These are phyloP conservation scores for Ilyonectria mors-panacis DNA, from an alignment of 2,329 filamentous ascomycete species.

Conservation along the genomic window DNA sequence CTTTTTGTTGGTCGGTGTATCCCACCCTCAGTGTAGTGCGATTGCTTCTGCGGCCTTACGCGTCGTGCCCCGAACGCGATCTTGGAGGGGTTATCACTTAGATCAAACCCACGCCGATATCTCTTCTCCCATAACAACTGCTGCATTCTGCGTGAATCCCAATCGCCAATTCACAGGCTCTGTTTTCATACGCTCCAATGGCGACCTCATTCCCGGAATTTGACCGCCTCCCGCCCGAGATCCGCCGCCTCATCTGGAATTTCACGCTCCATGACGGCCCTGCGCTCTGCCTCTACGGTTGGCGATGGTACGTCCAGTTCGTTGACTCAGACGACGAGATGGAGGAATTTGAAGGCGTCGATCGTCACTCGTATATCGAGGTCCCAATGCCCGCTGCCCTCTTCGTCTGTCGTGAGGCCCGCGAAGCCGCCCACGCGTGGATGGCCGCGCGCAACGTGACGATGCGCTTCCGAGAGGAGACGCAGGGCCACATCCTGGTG, in stretches of 20 bases:
- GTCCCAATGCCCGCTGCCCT: conserved; percentile 32
- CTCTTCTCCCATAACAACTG: background rate
- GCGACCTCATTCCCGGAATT: conserved; percentile 40
- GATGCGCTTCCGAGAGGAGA: conserved; percentile 28
- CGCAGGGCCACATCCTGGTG: conserved; percentile 27
- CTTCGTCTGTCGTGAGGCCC: conserved; percentile 44
- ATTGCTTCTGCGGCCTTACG: background rate
- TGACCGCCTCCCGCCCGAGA: conserved; percentile 41
- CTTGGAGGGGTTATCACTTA: background rate
- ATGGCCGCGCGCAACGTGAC: conserved; percentile 16
- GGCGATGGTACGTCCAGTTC: conserved; percentile 33
- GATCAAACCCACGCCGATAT: background rate
- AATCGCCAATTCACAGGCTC: background rate
- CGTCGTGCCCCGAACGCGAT: background rate
- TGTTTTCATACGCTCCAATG: background rate
- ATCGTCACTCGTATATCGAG: conserved; percentile 28
- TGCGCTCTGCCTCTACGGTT: conserved; percentile 39
- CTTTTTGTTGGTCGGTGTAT: background rate
- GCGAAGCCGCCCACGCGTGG: conserved; percentile 37
- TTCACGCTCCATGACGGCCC: conserved; percentile 33
- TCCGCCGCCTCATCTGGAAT: conserved; percentile 47
- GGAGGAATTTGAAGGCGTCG: conserved; percentile 15
- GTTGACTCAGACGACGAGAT: conserved; percentile 13
- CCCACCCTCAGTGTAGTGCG: background rate
- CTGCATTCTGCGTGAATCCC: background rate